phyloP scores from a whole-genome alignment of 495 filamentous ascomycete genomes.

The Lepraria neglecta region DNA sequence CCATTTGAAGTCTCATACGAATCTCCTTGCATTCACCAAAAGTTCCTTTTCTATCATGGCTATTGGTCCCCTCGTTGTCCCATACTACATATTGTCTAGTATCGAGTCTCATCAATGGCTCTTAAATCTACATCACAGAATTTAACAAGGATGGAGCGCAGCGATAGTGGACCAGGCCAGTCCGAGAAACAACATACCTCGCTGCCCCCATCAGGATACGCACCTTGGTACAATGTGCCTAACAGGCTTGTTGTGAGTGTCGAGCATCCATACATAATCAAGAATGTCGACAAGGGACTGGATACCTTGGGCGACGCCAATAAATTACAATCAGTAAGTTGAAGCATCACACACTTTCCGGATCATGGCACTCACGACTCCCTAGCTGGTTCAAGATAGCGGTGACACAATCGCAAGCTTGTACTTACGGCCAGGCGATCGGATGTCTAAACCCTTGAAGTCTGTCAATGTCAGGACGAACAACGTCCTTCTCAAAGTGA shows the following conservation, averaged over 20 bases:
- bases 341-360: neutral
- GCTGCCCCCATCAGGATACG: constrained; percentile 18
- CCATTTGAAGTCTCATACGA: neutral
- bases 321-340: constrained; percentile 49
- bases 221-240: constrained; percentile 57
- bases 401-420: constrained; percentile 38
- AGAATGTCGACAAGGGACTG: constrained; percentile 74
- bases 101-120: neutral
- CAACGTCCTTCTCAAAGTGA: constrained; percentile 80
- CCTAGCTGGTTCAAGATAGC: constrained; percentile 24
- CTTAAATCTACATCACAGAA: neutral
- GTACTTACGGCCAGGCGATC: constrained; percentile 70
- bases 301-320: constrained; percentile 65
- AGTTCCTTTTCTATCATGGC: neutral
- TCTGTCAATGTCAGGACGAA: constrained; percentile 65
- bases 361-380: neutral
- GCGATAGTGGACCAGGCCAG: neutral
- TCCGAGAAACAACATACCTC: neutral
- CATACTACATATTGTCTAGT: neutral
- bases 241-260: constrained; percentile 61
- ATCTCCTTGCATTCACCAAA: neutral
- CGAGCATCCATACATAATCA: constrained; percentile 82
- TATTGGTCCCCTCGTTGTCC: neutral
- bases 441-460: constrained; percentile 62
- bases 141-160: neutral